phyloP scores from a whole-genome alignment of 306 rosid genomes.

The Vigna unguiculata region DNA sequence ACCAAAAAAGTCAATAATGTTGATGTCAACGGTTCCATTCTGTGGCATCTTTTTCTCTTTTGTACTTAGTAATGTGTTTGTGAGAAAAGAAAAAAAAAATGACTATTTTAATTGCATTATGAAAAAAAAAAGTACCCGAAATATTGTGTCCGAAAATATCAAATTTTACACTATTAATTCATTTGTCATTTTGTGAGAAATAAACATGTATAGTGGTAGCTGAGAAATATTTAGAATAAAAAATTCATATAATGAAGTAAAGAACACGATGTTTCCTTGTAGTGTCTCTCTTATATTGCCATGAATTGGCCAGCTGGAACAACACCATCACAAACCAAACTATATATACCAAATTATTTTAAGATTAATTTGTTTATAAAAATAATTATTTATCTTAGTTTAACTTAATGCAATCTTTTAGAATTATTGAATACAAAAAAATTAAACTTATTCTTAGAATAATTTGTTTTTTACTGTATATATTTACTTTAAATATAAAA shows the following conservation, averaged over 20 bases:
- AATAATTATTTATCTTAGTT: too few relatives aligned
- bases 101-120: not conserved
- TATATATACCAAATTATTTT: too few relatives aligned
- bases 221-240: not conserved
- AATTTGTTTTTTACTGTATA: too few relatives aligned
- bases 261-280: constrained; percentile 34
- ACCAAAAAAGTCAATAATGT: not conserved
- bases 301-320: constrained; percentile 48
- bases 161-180: not conserved
- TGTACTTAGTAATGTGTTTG: not conserved
- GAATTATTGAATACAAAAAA: too few relatives aligned
- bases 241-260: not conserved
- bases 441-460: too few relatives aligned
- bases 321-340: not conserved
- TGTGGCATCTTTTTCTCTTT: not conserved
- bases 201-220: not conserved
- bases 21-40: constrained; percentile 15
- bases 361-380: too few relatives aligned
- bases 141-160: not conserved
- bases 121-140: not conserved
- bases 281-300: not conserved
- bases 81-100: not conserved
- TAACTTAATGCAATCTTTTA: too few relatives aligned
- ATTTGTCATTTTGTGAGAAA: not conserved
- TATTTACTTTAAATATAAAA: not conserved